Evolutionary conservation across 2,329 filamentous ascomycete genomes (phyloP).

Genomic region (Fusarium fujikuroi): DNA sequence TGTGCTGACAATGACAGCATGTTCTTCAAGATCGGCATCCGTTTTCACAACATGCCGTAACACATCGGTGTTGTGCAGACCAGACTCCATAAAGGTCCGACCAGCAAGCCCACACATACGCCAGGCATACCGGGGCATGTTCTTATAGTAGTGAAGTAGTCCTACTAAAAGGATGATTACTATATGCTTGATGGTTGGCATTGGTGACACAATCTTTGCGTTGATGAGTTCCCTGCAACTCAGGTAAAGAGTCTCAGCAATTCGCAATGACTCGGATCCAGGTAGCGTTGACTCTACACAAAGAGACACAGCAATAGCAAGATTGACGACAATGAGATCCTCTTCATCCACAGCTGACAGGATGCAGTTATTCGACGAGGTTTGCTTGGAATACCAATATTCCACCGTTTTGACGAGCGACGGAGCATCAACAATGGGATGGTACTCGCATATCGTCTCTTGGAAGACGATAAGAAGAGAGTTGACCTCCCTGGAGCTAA

Average conservation of each 20-base stretch:
- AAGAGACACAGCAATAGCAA: background rate
- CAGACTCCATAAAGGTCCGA: background rate
- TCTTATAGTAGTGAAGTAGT: background rate
- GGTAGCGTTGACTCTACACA: background rate
- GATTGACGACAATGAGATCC: background rate
- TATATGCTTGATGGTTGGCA: background rate
- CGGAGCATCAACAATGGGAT: background rate
- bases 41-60: background rate
- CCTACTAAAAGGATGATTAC: background rate
- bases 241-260: background rate
- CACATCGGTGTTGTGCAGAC: background rate
- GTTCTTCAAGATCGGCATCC: background rate
- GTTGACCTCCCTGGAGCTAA: background rate
- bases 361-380: background rate
- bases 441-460: background rate
- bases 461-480: background rate
- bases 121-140: constrained; percentile 4
- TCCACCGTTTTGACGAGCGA: background rate
- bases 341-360: background rate
- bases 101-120: constrained; percentile 1
- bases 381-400: background rate
- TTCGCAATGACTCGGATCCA: background rate
- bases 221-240: background rate
- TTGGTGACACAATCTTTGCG: background rate
- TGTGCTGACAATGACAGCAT: background rate